A percentile compares a stretch with the other conserved stretches of the same genome.
phyloP scores from a whole-genome alignment of 305 asterid genomes.

The Fraxinus dipetala region DNA sequence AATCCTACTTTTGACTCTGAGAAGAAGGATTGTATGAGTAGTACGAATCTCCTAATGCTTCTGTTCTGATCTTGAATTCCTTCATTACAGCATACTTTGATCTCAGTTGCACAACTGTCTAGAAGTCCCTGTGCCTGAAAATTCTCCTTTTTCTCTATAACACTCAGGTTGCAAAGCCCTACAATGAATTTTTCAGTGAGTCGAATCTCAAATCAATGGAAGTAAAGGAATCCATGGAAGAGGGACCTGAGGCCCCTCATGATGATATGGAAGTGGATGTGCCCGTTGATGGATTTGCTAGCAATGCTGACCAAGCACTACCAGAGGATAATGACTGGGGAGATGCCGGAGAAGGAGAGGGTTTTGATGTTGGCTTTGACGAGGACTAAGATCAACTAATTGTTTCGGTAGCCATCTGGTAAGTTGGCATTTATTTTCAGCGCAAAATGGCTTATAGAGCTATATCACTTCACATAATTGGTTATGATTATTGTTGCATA shows the following conservation, averaged over 20 bases:
- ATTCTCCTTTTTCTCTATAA: not conserved
- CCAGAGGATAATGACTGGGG: conserved; percentile 50
- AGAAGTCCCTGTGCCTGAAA: not conserved
- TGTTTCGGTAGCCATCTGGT: conserved; percentile 13
- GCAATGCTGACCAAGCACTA: conserved; percentile 32
- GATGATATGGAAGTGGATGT: conserved; percentile 43
- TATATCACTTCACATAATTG: not conserved
- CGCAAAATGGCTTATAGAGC: not conserved
- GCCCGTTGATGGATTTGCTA: conserved; percentile 22
- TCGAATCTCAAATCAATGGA: conserved; percentile 48
- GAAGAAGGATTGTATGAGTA: not conserved
- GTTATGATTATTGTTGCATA: not conserved
- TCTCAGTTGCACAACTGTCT: not conserved
- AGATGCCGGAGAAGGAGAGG: conserved; percentile 59
- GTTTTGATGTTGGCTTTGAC: conserved; percentile 47
- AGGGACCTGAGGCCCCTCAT: conserved; percentile 22
- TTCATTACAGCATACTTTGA: not conserved
- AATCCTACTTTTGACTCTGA: not conserved
- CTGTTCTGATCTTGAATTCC: not conserved
- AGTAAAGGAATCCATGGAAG: conserved; percentile 32
- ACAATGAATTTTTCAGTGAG: conserved; percentile 57
- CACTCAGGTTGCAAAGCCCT: conserved; percentile 88
- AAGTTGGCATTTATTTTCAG: not conserved
- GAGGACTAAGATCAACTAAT: conserved; percentile 39
- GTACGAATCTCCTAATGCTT: not conserved